Evolutionary conservation across 257 asterid species (phyloP).

Genomic region (Solanum habrochaites): DNA sequence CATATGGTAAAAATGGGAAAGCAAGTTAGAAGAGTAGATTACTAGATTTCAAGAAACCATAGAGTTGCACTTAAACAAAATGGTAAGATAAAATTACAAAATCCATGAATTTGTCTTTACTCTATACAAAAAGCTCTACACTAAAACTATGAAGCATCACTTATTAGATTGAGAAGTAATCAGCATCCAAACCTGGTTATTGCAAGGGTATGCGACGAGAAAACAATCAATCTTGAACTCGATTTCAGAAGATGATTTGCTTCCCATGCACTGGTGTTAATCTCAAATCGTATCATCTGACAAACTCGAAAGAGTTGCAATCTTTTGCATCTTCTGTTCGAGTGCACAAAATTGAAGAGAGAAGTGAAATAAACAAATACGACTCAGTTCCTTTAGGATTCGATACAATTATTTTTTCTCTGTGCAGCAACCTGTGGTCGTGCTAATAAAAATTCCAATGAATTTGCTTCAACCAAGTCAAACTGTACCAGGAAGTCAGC

Average conservation of each 20-base stretch:
- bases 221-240: background rate
- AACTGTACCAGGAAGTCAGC: conserved; percentile 1
- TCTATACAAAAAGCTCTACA: background rate
- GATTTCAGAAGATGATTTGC: background rate
- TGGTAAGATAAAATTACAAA: background rate
- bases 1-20: background rate
- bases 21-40: background rate
- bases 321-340: background rate
- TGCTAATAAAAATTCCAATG: conserved; percentile 1
- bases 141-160: background rate
- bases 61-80: background rate
- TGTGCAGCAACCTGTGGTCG: background rate
- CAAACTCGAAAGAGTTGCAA: background rate
- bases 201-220: background rate
- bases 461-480: conserved; percentile 6
- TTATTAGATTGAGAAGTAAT: background rate
- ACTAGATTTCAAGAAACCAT: background rate
- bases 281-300: background rate
- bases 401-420: background rate
- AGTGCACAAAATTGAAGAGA: conserved; percentile 3
- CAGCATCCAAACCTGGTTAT: conserved; percentile 1
- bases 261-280: background rate
- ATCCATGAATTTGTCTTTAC: background rate
- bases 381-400: background rate
- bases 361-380: background rate